Evolutionary conservation across 257 asterid species (phyloP), one percentile per base, ranked within the genome.

Genomic region (Linaria vulgaris): DNA sequence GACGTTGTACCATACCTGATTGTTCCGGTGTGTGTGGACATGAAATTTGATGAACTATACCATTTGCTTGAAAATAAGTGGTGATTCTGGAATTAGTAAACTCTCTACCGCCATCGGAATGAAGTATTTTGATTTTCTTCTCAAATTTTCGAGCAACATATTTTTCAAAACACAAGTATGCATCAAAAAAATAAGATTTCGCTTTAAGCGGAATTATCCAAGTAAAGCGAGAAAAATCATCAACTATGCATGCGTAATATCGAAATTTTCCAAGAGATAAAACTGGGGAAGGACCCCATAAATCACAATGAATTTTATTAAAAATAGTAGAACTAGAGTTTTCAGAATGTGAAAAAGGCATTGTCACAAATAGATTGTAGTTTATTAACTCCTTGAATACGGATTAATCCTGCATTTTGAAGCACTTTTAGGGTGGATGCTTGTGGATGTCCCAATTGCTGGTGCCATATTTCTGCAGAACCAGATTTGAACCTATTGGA

Each of bases 241-340:
- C 59, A 37, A 63, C 58, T 9, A 63, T 17, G 19, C 68, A 63
- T 12, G 59, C n/a, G n/a, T n/a, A n/a, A n/a, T n/a, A n/a, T n/a
- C n/a, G n/a, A n/a, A n/a, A n/a, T n/a, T n/a, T n/a, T n/a, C n/a
- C n/a, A n/a, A n/a, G n/a, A n/a, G n/a, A n/a, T n/a, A n/a, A n/a
- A n/a, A n/a, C n/a, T n/a, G n/a, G n/a, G n/a, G n/a, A n/a, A n/a
- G n/a, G n/a, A n/a, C n/a, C n/a, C n/a, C n/a, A n/a, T n/a, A n/a
- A n/a, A n/a, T n/a, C n/a, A n/a, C n/a, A n/a, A n/a, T n/a, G n/a
- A n/a, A n/a, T n/a, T n/a, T n/a, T n/a, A n/a, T n/a, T n/a, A n/a
- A n/a, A n/a, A n/a, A n/a, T n/a, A n/a, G n/a, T n/a, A n/a, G n/a
- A n/a, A n/a, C 59, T 49, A 23, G 48, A 25, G 4, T 37, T 3